Evolutionary conservation across 2,329 filamentous ascomycete genomes (phyloP).

Genomic region (Colletotrichum truncatum): DNA sequence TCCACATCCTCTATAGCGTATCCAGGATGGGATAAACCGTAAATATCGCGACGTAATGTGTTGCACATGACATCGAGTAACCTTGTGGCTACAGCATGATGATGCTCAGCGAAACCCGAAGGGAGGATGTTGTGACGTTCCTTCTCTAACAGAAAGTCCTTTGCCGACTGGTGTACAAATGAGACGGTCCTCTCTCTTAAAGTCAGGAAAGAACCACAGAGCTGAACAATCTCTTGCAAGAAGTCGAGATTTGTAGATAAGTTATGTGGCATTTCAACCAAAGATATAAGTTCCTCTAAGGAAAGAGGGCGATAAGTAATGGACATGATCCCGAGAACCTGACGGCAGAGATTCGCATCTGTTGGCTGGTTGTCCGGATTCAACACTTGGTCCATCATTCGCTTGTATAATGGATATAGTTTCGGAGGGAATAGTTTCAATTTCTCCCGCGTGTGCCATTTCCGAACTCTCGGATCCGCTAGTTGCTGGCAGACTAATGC

Average conservation of each 20-base stretch:
- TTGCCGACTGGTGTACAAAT: conserved; percentile 54
- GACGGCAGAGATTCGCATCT: conserved; percentile 42
- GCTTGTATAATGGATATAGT: conserved; percentile 46
- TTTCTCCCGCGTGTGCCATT: conserved; percentile 6
- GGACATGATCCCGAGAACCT: conserved; percentile 42
- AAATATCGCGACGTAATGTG: conserved; percentile 45
- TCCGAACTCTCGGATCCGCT: background rate
- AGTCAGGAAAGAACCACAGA: conserved; percentile 37
- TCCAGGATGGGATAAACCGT: conserved; percentile 34
- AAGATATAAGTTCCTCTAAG: conserved; percentile 41
- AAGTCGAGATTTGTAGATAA: background rate
- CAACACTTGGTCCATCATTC: conserved; percentile 46
- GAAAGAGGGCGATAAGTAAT: conserved; percentile 43
- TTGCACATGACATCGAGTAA: conserved; percentile 42
- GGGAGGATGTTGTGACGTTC: conserved; percentile 39
- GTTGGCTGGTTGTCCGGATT: conserved; percentile 35
- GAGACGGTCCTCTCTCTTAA: conserved; percentile 38
- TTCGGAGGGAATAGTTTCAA: conserved; percentile 40
- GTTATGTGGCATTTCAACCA: conserved; percentile 30
- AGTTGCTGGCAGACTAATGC: conserved; percentile 35
- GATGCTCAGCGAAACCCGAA: conserved; percentile 37
- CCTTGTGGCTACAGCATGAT: conserved; percentile 39
- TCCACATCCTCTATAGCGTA: background rate
- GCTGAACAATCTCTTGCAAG: background rate
- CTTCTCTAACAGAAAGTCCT: conserved; percentile 45